Conservation (phyloP, 2,329 filamentous ascomycete genomes). For the Cadophora gregata region DNA sequence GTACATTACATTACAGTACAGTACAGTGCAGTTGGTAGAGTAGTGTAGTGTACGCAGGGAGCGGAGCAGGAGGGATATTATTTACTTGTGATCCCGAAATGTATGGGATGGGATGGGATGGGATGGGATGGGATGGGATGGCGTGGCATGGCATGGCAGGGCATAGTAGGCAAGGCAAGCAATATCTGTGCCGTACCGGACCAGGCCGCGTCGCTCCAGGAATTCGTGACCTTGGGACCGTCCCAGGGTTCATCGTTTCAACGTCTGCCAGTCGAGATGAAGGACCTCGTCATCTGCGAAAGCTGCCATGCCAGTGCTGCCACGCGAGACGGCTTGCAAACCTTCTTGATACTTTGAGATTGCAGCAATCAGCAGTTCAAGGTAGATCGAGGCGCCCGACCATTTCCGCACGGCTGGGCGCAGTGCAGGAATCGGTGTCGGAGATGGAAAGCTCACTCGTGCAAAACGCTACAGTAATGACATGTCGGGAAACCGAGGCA, state of each 20-base stretch:
- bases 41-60: not conserved
- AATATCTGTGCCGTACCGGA: not conserved
- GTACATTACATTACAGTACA: too few relatives aligned
- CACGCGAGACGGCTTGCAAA: slow-evolving; percentile 11
- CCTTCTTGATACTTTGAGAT: slow-evolving; percentile 7
- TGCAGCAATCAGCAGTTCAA: slow-evolving; percentile 19
- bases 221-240: not conserved
- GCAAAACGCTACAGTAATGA: not conserved
- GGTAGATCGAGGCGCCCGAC: slow-evolving; percentile 12
- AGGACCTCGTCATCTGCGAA: slow-evolving; percentile 19
- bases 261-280: slow-evolving; percentile 23
- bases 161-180: not conserved
- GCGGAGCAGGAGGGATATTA: not conserved
- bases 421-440: slow-evolving; percentile 8
- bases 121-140: too few relatives aligned
- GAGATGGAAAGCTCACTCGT: not conserved
- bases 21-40: too few relatives aligned
- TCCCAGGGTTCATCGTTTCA: slow-evolving; percentile 12
- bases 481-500: not conserved
- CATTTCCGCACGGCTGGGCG: not conserved
- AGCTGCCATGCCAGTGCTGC: slow-evolving; percentile 12
- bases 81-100: not conserved
- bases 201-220: not conserved
- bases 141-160: too few relatives aligned
- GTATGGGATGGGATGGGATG: not conserved